Evolutionary conservation across 78 protist species (phyloP).

Genomic region (Creolimax fragrantissima): DNA sequence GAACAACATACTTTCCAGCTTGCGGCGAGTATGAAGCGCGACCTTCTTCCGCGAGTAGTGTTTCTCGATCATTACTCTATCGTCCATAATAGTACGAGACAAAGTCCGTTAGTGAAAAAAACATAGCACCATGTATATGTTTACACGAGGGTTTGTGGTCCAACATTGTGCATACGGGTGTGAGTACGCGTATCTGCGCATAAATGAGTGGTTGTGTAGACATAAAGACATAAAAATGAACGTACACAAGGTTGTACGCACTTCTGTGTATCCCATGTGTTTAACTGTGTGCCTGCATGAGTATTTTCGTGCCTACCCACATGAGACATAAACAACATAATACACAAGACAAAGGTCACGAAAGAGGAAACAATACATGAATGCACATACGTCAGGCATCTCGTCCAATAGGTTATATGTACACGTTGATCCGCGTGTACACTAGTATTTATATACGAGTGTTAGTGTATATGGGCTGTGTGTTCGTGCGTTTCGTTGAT

Average conservation of each 20-base stretch:
- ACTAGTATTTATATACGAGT: neutral
- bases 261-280: neutral
- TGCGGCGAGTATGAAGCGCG: too few species aligned
- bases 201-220: neutral
- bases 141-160: too few species aligned
- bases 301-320: neutral
- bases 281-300: neutral
- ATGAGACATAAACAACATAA: neutral
- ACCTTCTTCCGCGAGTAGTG: neutral
- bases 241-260: neutral
- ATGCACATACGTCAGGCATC: neutral
- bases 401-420: neutral
- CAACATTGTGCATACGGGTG: too few species aligned
- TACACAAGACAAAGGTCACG: too few species aligned
- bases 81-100: too few species aligned
- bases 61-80: too few species aligned
- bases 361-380: neutral
- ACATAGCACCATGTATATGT: too few species aligned
- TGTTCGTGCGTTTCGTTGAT: too few species aligned
- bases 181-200: neutral
- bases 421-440: neutral
- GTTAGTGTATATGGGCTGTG: neutral
- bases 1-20: too few species aligned
- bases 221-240: neutral
- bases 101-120: too few species aligned